A percentile compares a stretch with the other conserved stretches of the same genome.
Conservation (phyloP, 2,329 filamentous ascomycete genomes). For the Trichophyton simii region DNA sequence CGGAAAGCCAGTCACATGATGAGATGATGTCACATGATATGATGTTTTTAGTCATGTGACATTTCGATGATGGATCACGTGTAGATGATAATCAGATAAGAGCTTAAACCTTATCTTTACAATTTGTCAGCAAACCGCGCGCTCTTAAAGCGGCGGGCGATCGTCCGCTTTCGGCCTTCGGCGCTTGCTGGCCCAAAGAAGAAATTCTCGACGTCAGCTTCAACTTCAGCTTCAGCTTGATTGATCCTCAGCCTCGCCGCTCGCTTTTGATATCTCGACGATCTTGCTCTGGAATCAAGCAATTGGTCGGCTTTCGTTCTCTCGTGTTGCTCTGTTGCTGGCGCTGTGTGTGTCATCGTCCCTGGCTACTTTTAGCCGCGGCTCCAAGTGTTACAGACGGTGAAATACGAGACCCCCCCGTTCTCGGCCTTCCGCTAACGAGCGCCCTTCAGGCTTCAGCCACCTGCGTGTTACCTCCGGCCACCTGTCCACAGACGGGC, state of each 20-base stretch:
- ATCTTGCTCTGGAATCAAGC: background rate
- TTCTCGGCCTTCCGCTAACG: background rate
- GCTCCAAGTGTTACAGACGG: background rate
- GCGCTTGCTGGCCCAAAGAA: background rate
- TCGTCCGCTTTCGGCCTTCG: background rate
- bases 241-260: background rate
- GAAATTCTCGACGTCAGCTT: background rate
- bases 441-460: background rate
- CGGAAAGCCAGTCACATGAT: no score
- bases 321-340: background rate
- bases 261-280: background rate
- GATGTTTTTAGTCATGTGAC: no score
- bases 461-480: background rate
- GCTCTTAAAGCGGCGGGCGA: constrained; percentile 1
- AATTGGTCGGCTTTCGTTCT: background rate
- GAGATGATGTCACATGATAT: no score
- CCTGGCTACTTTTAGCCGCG: background rate
- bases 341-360: background rate
- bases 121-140: background rate
- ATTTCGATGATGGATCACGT: background rate
- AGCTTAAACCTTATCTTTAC: background rate
- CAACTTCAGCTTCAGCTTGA: background rate
- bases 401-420: background rate
- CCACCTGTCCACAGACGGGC: no score
- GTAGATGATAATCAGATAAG: background rate